Base-by-base conservation (phyloP, 2,329 filamentous ascomycete species). In the Nakataea oryzae region DNA sequence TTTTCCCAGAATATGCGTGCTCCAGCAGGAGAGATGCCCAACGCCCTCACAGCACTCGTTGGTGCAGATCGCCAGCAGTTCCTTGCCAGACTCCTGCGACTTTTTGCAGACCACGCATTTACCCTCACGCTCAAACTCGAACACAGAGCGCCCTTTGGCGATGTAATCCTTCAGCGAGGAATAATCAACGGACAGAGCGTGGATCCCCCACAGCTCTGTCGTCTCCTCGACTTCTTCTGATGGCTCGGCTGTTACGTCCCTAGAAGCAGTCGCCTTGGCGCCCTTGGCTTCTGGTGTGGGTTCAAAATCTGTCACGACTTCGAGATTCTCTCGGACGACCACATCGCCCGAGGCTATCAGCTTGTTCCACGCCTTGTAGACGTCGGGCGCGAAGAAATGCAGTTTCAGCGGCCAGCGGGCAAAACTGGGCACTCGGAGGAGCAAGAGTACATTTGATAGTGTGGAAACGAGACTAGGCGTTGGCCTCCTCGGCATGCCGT, bases 391-490 rank as follows among this genome's bases (percentile, higher is more conserved):
- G 67, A 96, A 93, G 73, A 97, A 93, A 28, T 89, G 86, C 58
- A 97, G 71, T 61, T 83, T 83, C 61, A 99, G 78, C 26, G 93
- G 93, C 93, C 92, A 96, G 57, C 86, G 79, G 21, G 79, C 77
- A 71, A 97, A 97, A 72, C 90, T 95, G 2, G 85, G 82, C 2
- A 92, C 89, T 0, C 88, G 82, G 1, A 96, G 80, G 0, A 99
- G 79, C 3, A 95, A 78, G 71, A 96, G 90, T 29, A 97, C 74
- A 68, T 96, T 95, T 3, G 88, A 87, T 30, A 97, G 72, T 54
- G 91, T 81, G 3, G 89, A 89, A 28, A 77, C 81, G 57, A 96
- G 72, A 21, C 81, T 88, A 32, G 81, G 78, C 2, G 76, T 73
- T 9, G 88, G 86, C 32, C 84, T 79, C 57, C 77, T 81, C 4